phyloP scores from a whole-genome alignment of 257 asterid species.

The Gentiana straminea region DNA sequence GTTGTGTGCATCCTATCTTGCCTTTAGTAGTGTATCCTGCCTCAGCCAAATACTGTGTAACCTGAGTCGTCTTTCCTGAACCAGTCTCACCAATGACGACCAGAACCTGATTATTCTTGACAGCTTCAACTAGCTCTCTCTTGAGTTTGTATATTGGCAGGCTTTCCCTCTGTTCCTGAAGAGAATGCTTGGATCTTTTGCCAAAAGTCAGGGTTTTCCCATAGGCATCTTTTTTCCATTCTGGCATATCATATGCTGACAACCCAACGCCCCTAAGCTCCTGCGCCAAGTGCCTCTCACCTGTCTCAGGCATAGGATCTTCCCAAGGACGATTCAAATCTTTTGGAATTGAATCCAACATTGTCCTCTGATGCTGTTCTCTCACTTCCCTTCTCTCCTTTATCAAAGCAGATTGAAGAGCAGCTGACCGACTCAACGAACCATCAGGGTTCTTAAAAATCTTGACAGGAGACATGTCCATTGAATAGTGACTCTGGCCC shows the following conservation, averaged over 20 bases:
- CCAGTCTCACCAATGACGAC: conserved; percentile 98
- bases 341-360: conserved; percentile 96
- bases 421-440: conserved; percentile 91
- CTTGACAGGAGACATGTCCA: conserved; percentile 90
- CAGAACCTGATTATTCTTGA: conserved; percentile 79
- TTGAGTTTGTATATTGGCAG: conserved; percentile 80
- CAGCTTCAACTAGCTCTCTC: conserved; percentile 78
- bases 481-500: conserved; percentile 74
- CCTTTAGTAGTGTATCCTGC: conserved; percentile 93
- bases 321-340: conserved; percentile 98
- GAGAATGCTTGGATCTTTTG: conserved; percentile 83
- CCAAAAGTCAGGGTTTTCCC: conserved; percentile 89
- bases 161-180: conserved; percentile 90
- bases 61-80: conserved; percentile 93
- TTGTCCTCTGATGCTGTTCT: conserved; percentile 84
- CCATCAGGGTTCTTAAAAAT: conserved; percentile 94
- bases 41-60: conserved; percentile 90
- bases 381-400: conserved; percentile 96
- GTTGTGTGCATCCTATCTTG: conserved; percentile 89
- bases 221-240: conserved; percentile 94
- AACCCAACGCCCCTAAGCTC: conserved; percentile 93
- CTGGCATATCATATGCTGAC: conserved; percentile 97
- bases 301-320: conserved; percentile 98
- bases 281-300: conserved; percentile 97
- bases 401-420: conserved; percentile 80